Base-by-base conservation (phyloP, 805 yeast species). In the Ogataea henricii region DNA sequence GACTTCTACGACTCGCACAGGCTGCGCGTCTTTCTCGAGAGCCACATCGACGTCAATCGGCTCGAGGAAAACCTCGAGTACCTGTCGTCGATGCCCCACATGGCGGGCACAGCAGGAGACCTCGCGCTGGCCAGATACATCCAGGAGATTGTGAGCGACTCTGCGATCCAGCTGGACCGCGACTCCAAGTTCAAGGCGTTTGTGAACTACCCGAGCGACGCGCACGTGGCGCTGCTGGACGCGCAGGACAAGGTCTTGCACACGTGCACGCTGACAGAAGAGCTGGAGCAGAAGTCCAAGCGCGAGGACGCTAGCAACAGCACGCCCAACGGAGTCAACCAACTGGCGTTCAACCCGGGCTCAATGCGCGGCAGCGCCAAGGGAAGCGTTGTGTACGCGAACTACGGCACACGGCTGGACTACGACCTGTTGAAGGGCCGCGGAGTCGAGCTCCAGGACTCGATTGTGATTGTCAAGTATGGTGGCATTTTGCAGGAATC, bases 81-180 rank as follows among this genome's bases (percentile, higher is more conserved):
- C 57, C 62, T 89, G 20, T 82, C 91, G 22, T 78, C 87, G 6
- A 81, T 89, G 82, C 89, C 96, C 2, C 97, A 90, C 63, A 67
- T 85, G 54, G 82, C 97, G 0, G 98, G 98, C 3, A 85, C 97
- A 2, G 78, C 81, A 13, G 98, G 96, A 16, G 97, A 89, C 64
- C 66, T 81, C 49, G 77, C 92, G 0, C 67, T 90, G 30, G 83
- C 89, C 1, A 73, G 77, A 48, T 89, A 84, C 61, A 71, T 91
- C 13, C 73, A 79, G 50, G 77, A 77, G 20, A 78, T 79, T 41
- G 80, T 87, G 66, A 62, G 66, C 18, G 76, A 80, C 44, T 79
- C 82, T 52, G 87, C 87, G 1, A 51, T 90, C 17, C 67, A 70
- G 23, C 49, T 66, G 2, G 74, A 80, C 4, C 82, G 80, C 36